A percentile compares a stretch with the other conserved stretches of the same genome.
Evolutionary conservation across 148 eudicot genomes (phyloP).

Genomic region (Diospyros lotus): DNA sequence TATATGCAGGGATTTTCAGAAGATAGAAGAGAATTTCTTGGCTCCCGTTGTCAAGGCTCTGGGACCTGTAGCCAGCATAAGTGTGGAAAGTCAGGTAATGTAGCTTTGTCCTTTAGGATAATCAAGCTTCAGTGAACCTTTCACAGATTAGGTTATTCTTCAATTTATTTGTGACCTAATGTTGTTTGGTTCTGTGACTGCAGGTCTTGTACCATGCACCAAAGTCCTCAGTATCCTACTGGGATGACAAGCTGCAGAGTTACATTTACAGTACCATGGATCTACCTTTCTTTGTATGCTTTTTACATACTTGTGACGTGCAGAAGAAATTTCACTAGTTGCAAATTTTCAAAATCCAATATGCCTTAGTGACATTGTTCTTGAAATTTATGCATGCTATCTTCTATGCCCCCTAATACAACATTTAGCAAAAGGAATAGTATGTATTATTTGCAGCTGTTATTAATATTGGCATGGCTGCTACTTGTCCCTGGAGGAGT

Average conservation of each 20-base stretch:
- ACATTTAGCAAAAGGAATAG: not conserved
- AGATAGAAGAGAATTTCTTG: constrained; percentile 57
- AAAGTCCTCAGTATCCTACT: constrained; percentile 71
- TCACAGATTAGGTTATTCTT: constrained; percentile 5
- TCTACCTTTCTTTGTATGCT: constrained; percentile 96
- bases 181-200: constrained; percentile 23
- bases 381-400: not conserved
- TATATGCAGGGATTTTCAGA: constrained; percentile 75
- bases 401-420: no score
- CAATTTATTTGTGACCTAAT: constrained; percentile 2
- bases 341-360: not conserved
- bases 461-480: not conserved
- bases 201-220: constrained; percentile 97
- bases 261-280: constrained; percentile 68
- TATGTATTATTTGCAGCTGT: not conserved
- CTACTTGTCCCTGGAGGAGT: not conserved
- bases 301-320: not conserved
- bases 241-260: constrained; percentile 66
- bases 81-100: constrained; percentile 86
- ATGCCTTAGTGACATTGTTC: not conserved
- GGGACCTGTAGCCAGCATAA: constrained; percentile 73
- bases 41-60: constrained; percentile 71
- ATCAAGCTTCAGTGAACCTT: not conserved
- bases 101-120: constrained; percentile 4
- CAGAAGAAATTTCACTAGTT: not conserved